phyloP scores from a whole-genome alignment of 2,329 filamentous ascomycete species.

The Aspergillus pseudoglaucus region DNA sequence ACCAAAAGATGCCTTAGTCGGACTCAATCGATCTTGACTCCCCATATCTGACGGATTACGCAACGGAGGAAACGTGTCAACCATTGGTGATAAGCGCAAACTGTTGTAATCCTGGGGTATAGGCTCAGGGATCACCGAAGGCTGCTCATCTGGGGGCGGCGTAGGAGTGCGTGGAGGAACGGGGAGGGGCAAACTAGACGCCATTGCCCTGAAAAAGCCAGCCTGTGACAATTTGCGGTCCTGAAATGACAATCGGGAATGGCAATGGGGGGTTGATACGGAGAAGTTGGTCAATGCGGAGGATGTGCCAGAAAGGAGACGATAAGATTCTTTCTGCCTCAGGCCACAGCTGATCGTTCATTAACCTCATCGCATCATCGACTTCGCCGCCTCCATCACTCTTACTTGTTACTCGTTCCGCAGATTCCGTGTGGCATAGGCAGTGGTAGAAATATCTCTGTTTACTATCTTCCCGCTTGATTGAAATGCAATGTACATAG shows the following conservation, averaged over 20 bases:
- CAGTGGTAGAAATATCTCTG: neutral
- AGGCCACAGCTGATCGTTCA: constrained; percentile 11
- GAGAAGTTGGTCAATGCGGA: neutral
- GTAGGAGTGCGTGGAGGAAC: constrained; percentile 59
- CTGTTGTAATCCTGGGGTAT: neutral
- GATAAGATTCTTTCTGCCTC: constrained; percentile 7
- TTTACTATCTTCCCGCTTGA: constrained; percentile 3
- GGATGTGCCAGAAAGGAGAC: neutral
- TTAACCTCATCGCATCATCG: constrained; percentile 17
- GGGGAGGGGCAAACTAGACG: constrained; percentile 53
- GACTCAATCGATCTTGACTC: constrained; percentile 23
- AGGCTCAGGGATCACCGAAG: constrained; percentile 9
- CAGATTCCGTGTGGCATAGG: neutral
- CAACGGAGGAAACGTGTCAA: constrained; percentile 28
- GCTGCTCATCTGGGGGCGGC: constrained; percentile 51
- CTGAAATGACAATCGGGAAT: neutral
- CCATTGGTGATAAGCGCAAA: constrained; percentile 39
- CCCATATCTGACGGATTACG: constrained; percentile 15
- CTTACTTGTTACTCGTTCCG: constrained; percentile 2
- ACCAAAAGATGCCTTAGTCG: constrained; percentile 31
- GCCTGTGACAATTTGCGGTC: neutral
- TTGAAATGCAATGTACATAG: constrained; percentile 22
- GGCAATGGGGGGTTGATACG: constrained; percentile 7
- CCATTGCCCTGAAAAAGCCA: constrained; percentile 40
- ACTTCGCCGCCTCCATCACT: constrained; percentile 10